Evolutionary conservation across 202 grass and related monocot species (phyloP).

Genomic region (Eragrostis tef): DNA sequence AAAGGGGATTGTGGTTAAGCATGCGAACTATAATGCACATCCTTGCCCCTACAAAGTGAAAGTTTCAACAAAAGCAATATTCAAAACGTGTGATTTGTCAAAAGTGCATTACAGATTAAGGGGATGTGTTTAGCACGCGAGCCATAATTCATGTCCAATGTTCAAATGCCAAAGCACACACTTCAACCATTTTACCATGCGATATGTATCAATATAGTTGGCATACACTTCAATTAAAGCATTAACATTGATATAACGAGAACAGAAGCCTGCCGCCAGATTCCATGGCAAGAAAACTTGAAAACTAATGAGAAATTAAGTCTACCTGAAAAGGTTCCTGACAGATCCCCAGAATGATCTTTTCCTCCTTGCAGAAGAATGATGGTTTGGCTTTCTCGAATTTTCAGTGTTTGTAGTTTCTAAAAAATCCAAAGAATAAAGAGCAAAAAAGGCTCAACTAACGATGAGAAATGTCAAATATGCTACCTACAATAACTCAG

Average conservation of each 20-base stretch:
- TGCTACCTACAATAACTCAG: constrained; percentile 23
- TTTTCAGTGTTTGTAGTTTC: constrained; percentile 40
- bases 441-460: background rate
- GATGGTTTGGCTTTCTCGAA: constrained; percentile 21
- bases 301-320: constrained; percentile 35
- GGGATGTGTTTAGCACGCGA: background rate
- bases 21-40: background rate
- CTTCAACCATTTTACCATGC: constrained; percentile 5
- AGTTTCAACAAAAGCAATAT: background rate
- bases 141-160: background rate
- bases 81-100: too few relatives aligned
- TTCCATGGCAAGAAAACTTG: constrained; percentile 22
- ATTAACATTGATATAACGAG: constrained; percentile 5
- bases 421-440: constrained; percentile 39
- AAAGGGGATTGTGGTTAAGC: background rate
- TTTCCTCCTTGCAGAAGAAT: constrained; percentile 46
- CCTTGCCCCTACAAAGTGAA: background rate
- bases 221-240: constrained; percentile 19
- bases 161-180: background rate
- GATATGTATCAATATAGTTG: background rate
- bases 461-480: background rate
- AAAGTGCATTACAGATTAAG: background rate
- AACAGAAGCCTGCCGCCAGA: background rate
- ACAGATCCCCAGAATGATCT: constrained; percentile 58
- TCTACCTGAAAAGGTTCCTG: constrained; percentile 78